phyloP scores from a whole-genome alignment of 75 land plant species.

The Larix kaempferi region DNA sequence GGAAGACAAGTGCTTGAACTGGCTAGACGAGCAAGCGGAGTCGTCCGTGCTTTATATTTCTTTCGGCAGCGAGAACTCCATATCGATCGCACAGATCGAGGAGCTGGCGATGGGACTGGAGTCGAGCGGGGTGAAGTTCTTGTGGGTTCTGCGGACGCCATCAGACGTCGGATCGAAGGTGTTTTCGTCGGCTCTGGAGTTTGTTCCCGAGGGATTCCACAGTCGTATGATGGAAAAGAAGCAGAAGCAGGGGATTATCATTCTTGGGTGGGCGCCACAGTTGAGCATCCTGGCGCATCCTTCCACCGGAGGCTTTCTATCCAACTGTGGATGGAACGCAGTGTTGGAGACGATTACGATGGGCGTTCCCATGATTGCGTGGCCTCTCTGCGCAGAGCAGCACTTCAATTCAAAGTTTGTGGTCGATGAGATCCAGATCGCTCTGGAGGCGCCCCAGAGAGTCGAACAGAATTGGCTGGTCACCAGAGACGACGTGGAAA shows the following conservation, averaged over 20 bases:
- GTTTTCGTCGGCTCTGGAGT: not conserved
- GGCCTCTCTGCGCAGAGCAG: slow-evolving; percentile 19
- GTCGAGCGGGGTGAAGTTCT: slow-evolving; percentile 18
- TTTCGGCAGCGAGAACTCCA: slow-evolving; percentile 30
- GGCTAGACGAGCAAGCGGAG: slow-evolving; percentile 20
- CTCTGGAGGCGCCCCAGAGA: not conserved
- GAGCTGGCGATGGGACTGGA: slow-evolving; percentile 29
- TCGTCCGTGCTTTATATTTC: slow-evolving; percentile 23
- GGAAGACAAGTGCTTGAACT: not conserved
- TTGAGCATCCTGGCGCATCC: slow-evolving; percentile 9
- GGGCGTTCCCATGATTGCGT: slow-evolving; percentile 11
- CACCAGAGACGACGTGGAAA: not conserved
- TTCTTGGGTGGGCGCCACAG: slow-evolving; percentile 20
- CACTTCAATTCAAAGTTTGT: slow-evolving; percentile 8
- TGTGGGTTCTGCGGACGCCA: slow-evolving; percentile 21
- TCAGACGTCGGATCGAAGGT: not conserved
- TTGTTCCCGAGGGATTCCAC: not conserved
- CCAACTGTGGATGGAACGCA: slow-evolving; percentile 15
- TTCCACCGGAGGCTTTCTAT: slow-evolving; percentile 13
- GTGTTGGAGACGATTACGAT: slow-evolving; percentile 1
- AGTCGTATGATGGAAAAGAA: not conserved
- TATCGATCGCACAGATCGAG: slow-evolving; percentile 11
- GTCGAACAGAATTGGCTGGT: not conserved
- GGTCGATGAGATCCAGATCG: slow-evolving; percentile 9
- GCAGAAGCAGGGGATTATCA: not conserved